phyloP scores from a whole-genome alignment of 306 rosid species.

The Inga oerstediana region DNA sequence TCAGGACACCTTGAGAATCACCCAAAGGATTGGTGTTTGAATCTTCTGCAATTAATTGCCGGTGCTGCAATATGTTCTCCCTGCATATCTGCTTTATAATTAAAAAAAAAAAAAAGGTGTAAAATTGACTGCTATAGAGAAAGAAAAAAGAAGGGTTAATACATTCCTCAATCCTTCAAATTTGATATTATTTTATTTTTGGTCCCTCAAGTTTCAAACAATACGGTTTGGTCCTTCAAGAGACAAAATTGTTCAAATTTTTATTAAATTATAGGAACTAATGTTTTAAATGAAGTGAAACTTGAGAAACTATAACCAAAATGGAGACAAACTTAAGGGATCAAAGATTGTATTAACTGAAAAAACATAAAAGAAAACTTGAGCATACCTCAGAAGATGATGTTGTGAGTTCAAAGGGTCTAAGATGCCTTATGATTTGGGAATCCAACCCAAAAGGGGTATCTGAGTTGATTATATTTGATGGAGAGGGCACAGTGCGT shows the following conservation, averaged over 20 bases:
- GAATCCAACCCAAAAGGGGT: constrained; percentile 44
- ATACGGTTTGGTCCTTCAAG: no score
- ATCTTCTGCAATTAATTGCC: constrained; percentile 28
- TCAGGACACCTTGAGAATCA: constrained; percentile 30
- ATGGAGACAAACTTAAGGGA: no score
- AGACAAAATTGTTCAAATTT: no score
- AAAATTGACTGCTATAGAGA: constrained; percentile 1
- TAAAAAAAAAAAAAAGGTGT: neutral
- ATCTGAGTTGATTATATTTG: constrained; percentile 22
- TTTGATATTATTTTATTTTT: no score
- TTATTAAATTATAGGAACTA: no score
- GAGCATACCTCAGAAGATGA: constrained; percentile 49
- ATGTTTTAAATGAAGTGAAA: no score
- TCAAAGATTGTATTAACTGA: no score
- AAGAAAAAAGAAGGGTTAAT: no score
- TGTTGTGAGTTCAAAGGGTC: constrained; percentile 41
- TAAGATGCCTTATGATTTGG: constrained; percentile 41
- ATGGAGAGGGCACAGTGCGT: constrained; percentile 8
- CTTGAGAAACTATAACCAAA: no score
- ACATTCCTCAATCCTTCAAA: no score
- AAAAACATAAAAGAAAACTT: neutral
- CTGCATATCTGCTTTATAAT: constrained; percentile 30
- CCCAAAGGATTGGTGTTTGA: constrained; percentile 38
- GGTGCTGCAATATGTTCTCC: constrained; percentile 31
- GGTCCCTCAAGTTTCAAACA: no score